A percentile compares a stretch with the other conserved stretches of the same genome.
Evolutionary conservation across 441 rosid genomes (phyloP).

Genomic region (Brassica hybrid): DNA sequence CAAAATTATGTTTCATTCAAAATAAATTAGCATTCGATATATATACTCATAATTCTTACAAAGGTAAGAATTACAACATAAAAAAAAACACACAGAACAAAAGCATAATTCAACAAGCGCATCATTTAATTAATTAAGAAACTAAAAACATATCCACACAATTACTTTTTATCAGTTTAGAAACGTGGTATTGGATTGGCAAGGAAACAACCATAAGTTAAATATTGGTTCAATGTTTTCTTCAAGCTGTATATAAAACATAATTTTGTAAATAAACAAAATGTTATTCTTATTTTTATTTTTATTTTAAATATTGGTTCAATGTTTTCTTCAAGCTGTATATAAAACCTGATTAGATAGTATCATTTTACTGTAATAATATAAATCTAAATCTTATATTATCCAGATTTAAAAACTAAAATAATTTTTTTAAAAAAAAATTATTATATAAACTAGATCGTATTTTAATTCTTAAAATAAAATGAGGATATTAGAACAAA

Average conservation of each 20-base stretch:
- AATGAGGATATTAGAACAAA: background rate
- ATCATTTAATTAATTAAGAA: constrained; percentile 7
- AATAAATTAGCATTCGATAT: background rate
- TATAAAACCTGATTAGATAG: no score
- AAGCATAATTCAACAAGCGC: background rate
- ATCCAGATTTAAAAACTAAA: background rate
- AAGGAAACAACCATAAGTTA: background rate
- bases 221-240: no score
- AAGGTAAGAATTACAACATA: background rate
- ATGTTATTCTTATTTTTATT: no score
- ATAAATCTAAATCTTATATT: no score
- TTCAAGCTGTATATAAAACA: no score
- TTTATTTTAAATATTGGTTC: no score
- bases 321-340: no score
- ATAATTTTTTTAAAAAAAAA: no score
- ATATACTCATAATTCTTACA: background rate
- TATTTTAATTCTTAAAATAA: no score
- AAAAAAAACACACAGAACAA: background rate
- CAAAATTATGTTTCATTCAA: background rate
- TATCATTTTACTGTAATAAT: background rate
- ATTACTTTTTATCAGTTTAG: background rate
- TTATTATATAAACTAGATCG: no score
- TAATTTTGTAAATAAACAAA: no score
- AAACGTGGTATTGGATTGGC: constrained; percentile 10
- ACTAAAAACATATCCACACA: background rate